These are phyloP conservation scores for Penicillium occitanis DNA, from an alignment of 2,329 filamentous ascomycete genomes.

Conservation along the genomic window DNA sequence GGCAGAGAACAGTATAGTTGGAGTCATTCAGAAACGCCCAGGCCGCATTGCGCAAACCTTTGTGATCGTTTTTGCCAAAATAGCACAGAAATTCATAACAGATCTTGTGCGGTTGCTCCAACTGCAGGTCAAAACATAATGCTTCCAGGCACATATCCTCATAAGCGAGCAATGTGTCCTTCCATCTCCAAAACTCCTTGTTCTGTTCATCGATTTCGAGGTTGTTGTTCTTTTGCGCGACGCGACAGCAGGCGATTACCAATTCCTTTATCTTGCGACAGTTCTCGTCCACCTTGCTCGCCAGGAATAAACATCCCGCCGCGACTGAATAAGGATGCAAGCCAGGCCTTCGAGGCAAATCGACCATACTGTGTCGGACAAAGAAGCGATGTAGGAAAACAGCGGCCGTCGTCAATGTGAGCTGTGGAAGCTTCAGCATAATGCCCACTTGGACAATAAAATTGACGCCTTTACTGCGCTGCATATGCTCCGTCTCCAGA, in stretches of 20 bases:
- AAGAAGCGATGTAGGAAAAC: conserved; percentile 96
- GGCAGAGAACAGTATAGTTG: conserved; percentile 77
- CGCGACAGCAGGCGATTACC: conserved; percentile 88
- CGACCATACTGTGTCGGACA: conserved; percentile 82
- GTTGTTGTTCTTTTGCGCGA: conserved; percentile 90
- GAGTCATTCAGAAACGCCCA: conserved; percentile 96
- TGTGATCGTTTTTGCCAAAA: conserved; percentile 74
- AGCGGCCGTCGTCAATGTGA: conserved; percentile 86
- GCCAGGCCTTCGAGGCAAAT: conserved; percentile 65
- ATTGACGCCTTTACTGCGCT: conserved; percentile 88
- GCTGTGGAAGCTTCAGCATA: conserved; percentile 85
- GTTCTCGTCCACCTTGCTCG: conserved; percentile 96
- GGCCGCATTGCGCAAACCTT: conserved; percentile 75
- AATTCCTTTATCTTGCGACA: conserved; percentile 94
- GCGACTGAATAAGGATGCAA: conserved; percentile 93
- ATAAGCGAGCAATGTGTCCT: conserved; percentile 86
- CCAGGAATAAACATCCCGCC: conserved; percentile 86
- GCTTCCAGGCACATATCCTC: conserved; percentile 91
- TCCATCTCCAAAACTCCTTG: conserved; percentile 98
- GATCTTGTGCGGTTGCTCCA: conserved; percentile 82
- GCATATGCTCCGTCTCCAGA: conserved; percentile 72
- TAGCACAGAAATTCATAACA: conserved; percentile 78
- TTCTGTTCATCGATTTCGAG: conserved; percentile 92
- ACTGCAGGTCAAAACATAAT: conserved; percentile 88
- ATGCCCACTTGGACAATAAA: conserved; percentile 95